phyloP scores from a whole-genome alignment of 768 basidiomycete species.

The Chiua virens region DNA sequence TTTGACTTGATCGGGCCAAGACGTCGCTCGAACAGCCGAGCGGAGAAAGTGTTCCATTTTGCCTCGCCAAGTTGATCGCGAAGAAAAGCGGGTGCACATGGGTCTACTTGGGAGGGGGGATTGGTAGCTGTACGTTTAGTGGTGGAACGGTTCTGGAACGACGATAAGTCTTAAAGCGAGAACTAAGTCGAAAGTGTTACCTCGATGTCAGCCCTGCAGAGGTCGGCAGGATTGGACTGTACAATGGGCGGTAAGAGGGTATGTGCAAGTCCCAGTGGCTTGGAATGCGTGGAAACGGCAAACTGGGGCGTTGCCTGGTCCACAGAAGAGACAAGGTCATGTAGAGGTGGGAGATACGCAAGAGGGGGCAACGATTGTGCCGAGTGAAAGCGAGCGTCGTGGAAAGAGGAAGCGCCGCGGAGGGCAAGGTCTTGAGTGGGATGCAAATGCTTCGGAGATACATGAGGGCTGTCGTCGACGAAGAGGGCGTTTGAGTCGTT shows the following conservation, averaged over 20 bases:
- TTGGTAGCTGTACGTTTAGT: constrained; percentile 24
- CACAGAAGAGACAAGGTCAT: constrained; percentile 23
- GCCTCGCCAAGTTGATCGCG: constrained; percentile 43
- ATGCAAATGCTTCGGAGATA: constrained; percentile 32
- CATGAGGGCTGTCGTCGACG: constrained; percentile 18
- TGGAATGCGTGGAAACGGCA: constrained; percentile 21
- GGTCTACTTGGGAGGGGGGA: constrained; percentile 36
- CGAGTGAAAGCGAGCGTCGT: constrained; percentile 30
- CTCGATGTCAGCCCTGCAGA: constrained; percentile 24
- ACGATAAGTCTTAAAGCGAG: constrained; percentile 11
- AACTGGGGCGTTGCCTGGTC: constrained; percentile 19
- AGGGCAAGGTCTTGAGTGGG: constrained; percentile 22
- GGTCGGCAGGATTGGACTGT: constrained; percentile 33
- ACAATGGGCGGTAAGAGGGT: constrained; percentile 35
- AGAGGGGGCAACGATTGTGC: constrained; percentile 25
- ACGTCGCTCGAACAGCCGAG: constrained; percentile 47
- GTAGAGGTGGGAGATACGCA: constrained; percentile 23
- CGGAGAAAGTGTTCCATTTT: constrained; percentile 47
- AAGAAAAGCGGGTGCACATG: constrained; percentile 45
- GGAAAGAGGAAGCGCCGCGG: constrained; percentile 18
- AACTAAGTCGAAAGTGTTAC: constrained; percentile 6
- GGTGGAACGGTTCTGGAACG: constrained; percentile 25
- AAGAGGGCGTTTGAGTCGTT: constrained; percentile 18
- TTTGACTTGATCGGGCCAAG: constrained; percentile 40
- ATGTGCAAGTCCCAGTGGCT: constrained; percentile 24